Percentiles rank a stretch among this genome's conserved stretches.
Conservation (phyloP, 768 basidiomycete species). For the Termitomyces sp. region DNA sequence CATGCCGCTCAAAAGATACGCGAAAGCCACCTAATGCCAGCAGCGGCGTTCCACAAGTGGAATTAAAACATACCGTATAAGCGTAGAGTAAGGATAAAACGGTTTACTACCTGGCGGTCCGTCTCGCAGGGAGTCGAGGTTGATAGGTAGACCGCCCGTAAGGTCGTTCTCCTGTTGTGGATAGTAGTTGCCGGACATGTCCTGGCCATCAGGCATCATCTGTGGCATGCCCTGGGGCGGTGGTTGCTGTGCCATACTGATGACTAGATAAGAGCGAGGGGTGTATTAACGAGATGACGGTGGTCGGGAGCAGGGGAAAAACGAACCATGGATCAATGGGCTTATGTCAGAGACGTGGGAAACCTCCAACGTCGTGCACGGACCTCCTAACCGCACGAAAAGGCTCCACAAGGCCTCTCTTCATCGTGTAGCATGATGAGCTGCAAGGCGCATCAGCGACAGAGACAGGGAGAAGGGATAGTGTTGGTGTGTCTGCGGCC, state of each 20-base stretch:
- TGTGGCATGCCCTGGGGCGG: conserved; percentile 55
- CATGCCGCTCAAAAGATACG: conserved; percentile 4
- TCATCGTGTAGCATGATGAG: conserved; percentile 14
- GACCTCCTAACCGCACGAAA: conserved; percentile 33
- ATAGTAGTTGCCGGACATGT: conserved; percentile 61
- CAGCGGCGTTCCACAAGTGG: not conserved
- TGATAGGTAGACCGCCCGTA: conserved; percentile 80
- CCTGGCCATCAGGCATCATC: conserved; percentile 59
- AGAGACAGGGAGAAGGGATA: conserved; percentile 26
- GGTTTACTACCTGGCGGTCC: conserved; percentile 87
- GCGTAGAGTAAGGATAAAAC: conserved; percentile 87
- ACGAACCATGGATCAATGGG: conserved; percentile 37
- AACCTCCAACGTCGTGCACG: conserved; percentile 49
- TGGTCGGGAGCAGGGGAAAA: conserved; percentile 38
- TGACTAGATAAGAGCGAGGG: conserved; percentile 18
- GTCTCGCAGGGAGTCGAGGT: conserved; percentile 80
- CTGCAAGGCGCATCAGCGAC: conserved; percentile 8
- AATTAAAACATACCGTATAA: conserved; percentile 66
- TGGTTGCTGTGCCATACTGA: conserved; percentile 45
- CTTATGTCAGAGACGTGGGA: conserved; percentile 59
- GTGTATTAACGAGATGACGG: conserved; percentile 37
- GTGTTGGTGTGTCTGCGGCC: conserved; percentile 47
- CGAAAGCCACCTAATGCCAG: conserved; percentile 11
- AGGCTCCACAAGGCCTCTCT: conserved; percentile 11
- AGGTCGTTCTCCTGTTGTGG: conserved; percentile 67